Evolutionary conservation across 2,329 filamentous ascomycete genomes (phyloP), one percentile per base, ranked within the genome.

Genomic region (Fusarium algeriense): DNA sequence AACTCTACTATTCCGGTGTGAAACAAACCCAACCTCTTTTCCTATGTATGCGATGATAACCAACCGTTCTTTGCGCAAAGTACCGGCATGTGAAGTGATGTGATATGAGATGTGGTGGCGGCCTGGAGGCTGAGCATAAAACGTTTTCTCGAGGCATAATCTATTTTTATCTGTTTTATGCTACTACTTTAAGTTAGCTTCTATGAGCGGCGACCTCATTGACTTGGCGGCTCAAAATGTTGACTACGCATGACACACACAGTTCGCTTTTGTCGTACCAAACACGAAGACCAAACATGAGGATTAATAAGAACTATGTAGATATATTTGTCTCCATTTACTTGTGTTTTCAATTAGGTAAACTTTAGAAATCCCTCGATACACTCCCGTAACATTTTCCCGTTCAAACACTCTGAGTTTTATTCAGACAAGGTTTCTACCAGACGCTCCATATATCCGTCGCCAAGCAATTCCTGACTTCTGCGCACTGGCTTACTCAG

Each of bases 401-500:
- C 30, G 30, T 9, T 30, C 3, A 11, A 30, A 30, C 30, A 30
- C 30, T 11, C 30, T 11, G 30, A 11, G 3, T 30, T 30, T 30
- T 30, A 30, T 30, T 30, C 10, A 30, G 30, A 10, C 30, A 30
- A 30, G 30, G 30, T 30, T 30, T 30, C 30, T 30, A 30, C 30
- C 10, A 30, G 30, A 30, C 30, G 30, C 48, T 28, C 13, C 48
- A 23, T 26, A n/a, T 23, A 45, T 49, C 23, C 26, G 28, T 58
- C 40, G 32, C 37, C 14, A 43, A 37, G 53, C 14, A 14, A 53
- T 14, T n/a, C 35, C 26, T 56, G 50, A 35, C 55, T 19, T 45
- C 19, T 48, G 23, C 28, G 30, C 26, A n/a, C 32, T 55, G 19
- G 50, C 48, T 68, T 79, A 85, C 75, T 85, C 84, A 6, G 84